Conservation (phyloP, 2,329 filamentous ascomycete genomes). For the Bisporella sp. region DNA sequence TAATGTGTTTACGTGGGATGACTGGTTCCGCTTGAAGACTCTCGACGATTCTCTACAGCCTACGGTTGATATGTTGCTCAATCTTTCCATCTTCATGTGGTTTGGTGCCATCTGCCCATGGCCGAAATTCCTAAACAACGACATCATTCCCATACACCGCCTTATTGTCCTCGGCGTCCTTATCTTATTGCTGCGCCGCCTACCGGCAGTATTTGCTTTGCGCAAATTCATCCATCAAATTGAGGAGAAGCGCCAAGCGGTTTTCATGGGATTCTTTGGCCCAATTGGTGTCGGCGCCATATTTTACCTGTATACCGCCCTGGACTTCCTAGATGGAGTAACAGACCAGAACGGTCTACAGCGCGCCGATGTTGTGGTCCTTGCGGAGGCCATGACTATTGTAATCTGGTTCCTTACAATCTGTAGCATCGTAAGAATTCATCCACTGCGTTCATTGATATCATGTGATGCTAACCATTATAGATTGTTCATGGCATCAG, state of each 20-base stretch:
- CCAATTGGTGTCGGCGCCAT: conserved; percentile 82
- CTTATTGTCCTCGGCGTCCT: conserved; percentile 66
- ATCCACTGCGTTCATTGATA: not conserved
- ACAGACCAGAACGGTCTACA: conserved; percentile 46
- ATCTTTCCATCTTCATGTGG: conserved; percentile 82
- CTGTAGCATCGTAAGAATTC: conserved; percentile 58
- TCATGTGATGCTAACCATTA: not conserved
- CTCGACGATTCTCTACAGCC: conserved; percentile 81
- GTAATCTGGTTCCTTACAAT: conserved; percentile 79
- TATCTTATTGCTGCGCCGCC: conserved; percentile 61
- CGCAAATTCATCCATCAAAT: conserved; percentile 72
- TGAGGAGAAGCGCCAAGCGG: conserved; percentile 59
- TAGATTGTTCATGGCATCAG: conserved; percentile 9
- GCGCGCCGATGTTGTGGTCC: conserved; percentile 55
- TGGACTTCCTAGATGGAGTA: conserved; percentile 58
- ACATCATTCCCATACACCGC: conserved; percentile 63
- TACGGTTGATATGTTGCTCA: conserved; percentile 86
- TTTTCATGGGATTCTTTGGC: conserved; percentile 85
- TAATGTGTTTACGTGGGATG: conserved; percentile 83
- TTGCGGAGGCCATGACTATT: conserved; percentile 59
- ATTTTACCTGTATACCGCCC: conserved; percentile 73
- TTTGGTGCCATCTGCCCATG: conserved; percentile 76
- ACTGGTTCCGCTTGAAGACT: conserved; percentile 84
- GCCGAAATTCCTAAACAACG: conserved; percentile 57
- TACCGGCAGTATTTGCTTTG: conserved; percentile 65